Conservation (phyloP, 2,329 filamentous ascomycete genomes). For the Penicillium italicum region DNA sequence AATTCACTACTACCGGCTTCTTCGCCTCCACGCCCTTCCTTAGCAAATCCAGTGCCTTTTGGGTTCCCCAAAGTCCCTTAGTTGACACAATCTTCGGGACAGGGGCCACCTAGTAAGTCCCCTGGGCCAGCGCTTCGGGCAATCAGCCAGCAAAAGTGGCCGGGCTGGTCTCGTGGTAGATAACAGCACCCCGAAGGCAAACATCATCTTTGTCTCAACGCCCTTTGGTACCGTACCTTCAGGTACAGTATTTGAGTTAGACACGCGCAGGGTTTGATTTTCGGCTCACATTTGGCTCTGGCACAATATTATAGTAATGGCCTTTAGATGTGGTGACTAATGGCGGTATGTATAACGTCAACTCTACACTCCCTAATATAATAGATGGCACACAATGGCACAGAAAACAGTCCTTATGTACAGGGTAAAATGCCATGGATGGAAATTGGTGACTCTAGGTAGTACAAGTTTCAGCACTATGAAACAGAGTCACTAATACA, state of each 20-base stretch:
- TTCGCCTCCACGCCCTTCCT: too few species aligned
- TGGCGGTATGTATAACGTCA: too few species aligned
- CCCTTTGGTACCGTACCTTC: neutral
- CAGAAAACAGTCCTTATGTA: neutral
- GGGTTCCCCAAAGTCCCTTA: too few species aligned
- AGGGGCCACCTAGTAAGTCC: too few species aligned
- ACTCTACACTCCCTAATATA: neutral
- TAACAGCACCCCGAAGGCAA: neutral
- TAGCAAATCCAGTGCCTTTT: too few species aligned
- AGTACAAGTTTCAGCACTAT: neutral
- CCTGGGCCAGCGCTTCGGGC: neutral
- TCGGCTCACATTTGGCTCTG: too few species aligned
- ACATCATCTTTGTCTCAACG: neutral
- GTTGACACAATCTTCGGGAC: too few species aligned
- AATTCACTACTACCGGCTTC: too few species aligned
- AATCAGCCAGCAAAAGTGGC: neutral
- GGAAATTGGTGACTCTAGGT: neutral
- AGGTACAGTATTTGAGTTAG: too few species aligned
- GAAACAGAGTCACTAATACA: neutral
- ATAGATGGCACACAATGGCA: neutral
- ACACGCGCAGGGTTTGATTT: too few species aligned
- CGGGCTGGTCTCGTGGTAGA: neutral
- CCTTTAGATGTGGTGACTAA: too few species aligned
- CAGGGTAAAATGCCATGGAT: neutral
- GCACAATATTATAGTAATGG: neutral